phyloP scores from a whole-genome alignment of 345 rosid species.

The Acer campestre region DNA sequence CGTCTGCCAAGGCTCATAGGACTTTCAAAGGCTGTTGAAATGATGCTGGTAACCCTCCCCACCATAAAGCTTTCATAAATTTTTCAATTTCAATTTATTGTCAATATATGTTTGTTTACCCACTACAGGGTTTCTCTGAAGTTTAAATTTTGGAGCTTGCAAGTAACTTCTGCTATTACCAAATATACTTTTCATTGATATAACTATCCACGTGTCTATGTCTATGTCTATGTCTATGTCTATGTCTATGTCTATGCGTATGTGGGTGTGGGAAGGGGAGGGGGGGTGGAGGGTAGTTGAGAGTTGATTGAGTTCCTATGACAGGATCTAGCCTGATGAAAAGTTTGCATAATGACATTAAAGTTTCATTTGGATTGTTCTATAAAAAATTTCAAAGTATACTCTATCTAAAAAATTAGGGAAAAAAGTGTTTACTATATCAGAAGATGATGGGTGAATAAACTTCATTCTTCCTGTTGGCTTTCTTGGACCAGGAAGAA shows the following conservation, averaged over 20 bases:
- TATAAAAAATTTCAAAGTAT: background rate
- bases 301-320: background rate
- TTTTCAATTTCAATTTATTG: background rate
- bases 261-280: background rate
- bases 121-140: background rate
- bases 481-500: background rate
- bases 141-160: background rate
- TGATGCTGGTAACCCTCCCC: conserved; percentile 67
- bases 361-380: background rate
- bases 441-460: background rate
- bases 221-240: background rate
- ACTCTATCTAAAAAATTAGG: background rate
- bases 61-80: background rate
- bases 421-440: background rate
- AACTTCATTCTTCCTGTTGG: background rate
- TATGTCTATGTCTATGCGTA: background rate
- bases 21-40: conserved; percentile 79
- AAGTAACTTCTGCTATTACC: background rate
- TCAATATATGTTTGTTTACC: background rate
- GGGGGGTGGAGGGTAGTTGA: background rate
- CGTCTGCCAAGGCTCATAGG: conserved; percentile 97
- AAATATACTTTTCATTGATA: background rate
- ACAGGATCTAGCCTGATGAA: background rate
- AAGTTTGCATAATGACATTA: background rate
- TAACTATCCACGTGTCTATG: background rate